phyloP scores from a whole-genome alignment of 78 protist species.

The Dictyostelium brefeldianum region DNA sequence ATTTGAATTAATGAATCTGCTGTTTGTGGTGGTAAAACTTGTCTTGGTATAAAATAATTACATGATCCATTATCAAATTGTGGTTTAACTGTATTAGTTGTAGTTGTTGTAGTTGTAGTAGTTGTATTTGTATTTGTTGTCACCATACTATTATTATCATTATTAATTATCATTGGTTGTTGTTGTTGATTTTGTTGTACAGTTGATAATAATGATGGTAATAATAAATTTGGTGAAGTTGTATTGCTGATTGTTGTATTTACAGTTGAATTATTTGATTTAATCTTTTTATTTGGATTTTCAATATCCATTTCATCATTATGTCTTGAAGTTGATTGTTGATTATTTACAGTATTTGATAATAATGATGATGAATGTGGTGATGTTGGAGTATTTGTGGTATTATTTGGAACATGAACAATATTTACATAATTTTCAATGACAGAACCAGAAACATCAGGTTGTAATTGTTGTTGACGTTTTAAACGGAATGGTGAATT shows the following conservation, averaged over 20 bases:
- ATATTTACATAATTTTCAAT: constrained; percentile 59
- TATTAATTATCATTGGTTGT: constrained; percentile 6
- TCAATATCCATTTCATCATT: constrained; percentile 13
- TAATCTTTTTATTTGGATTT: constrained; percentile 15
- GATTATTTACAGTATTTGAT: background rate
- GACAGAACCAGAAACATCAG: constrained; percentile 32
- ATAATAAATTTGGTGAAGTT: background rate
- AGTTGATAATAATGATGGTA: background rate
- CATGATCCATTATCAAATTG: constrained; percentile 10
- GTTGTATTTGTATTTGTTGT: background rate
- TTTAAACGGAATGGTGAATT: constrained; percentile 78
- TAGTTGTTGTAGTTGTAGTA: background rate
- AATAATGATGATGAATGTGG: background rate
- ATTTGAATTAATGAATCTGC: constrained; percentile 21
- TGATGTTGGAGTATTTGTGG: background rate
- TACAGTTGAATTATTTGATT: background rate
- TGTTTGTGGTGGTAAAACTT: constrained; percentile 68
- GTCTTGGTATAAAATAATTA: constrained; percentile 28
- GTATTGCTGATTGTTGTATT: background rate
- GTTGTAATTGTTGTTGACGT: constrained; percentile 41
- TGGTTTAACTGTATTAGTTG: background rate
- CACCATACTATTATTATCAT: too few species aligned
- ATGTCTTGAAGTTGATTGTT: background rate
- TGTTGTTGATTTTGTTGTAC: background rate
- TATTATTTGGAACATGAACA: background rate